A percentile compares a stretch with the other conserved stretches of the same genome.
Evolutionary conservation across 73 alveolate species (phyloP).

Genomic region (Tetrahymena elliotti): DNA sequence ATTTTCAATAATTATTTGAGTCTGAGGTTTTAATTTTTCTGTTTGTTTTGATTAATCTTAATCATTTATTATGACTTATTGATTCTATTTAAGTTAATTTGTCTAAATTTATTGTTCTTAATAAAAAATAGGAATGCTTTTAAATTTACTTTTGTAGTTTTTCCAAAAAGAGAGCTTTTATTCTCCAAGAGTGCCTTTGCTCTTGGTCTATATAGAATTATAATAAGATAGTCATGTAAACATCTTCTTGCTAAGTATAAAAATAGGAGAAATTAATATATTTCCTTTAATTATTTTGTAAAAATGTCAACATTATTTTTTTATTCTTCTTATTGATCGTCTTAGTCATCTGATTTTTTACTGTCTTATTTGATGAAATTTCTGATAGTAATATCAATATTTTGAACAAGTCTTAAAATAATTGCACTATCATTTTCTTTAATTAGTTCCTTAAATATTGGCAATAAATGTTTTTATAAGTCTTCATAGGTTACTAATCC

Average conservation of each 20-base stretch:
- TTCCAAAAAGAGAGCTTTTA: not conserved
- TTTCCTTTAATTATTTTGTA: not conserved
- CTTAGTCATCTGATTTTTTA: not conserved
- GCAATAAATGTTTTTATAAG: not conserved
- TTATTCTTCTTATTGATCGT: not conserved
- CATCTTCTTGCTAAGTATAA: not conserved
- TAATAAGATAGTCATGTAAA: not conserved
- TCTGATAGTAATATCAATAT: not conserved
- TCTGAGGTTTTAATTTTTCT: too few species aligned
- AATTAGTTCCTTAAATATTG: not conserved
- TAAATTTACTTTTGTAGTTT: not conserved
- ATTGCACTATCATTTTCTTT: not conserved
- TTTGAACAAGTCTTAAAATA: not conserved
- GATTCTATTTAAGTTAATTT: too few species aligned
- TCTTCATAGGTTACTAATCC: not conserved
- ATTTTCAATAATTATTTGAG: too few species aligned
- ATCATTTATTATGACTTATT: too few species aligned
- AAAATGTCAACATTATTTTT: not conserved
- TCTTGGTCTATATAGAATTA: not conserved
- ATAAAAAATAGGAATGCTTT: too few species aligned
- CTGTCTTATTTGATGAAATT: not conserved
- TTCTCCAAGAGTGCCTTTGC: not conserved
- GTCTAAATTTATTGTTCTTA: too few species aligned
- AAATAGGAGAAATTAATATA: too few species aligned
- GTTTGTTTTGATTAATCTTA: too few species aligned